Evolutionary conservation across 805 yeast genomes (phyloP).

Genomic region (Yarrowia sp.): DNA sequence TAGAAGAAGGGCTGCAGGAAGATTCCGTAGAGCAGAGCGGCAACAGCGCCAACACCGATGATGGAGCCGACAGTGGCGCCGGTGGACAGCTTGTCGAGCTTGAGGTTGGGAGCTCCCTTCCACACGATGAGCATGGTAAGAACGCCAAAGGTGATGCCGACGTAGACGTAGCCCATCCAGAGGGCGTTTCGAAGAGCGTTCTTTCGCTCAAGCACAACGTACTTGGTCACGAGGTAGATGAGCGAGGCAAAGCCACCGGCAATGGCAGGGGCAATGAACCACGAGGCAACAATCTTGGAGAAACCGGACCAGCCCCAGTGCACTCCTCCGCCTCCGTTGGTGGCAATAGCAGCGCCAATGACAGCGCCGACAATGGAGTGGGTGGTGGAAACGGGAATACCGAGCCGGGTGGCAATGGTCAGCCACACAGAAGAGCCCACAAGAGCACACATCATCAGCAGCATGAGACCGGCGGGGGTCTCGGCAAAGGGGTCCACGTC

Average conservation of each 20-base stretch:
- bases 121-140: constrained; percentile 79
- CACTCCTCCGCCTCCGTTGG: constrained; percentile 66
- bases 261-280: constrained; percentile 78
- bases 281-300: constrained; percentile 74
- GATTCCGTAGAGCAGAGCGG: constrained; percentile 57
- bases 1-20: constrained; percentile 67
- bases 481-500: constrained; percentile 57
- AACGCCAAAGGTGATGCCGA: constrained; percentile 64
- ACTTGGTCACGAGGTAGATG: constrained; percentile 66
- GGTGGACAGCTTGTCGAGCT: constrained; percentile 60
- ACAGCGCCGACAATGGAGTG: constrained; percentile 80
- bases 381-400: constrained; percentile 83
- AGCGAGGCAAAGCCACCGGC: constrained; percentile 70
- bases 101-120: constrained; percentile 78
- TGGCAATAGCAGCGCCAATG: constrained; percentile 77
- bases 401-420: constrained; percentile 67
- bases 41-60: constrained; percentile 69
- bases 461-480: constrained; percentile 75
- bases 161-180: constrained; percentile 63
- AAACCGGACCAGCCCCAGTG: constrained; percentile 75
- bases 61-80: constrained; percentile 65
- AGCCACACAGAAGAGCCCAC: constrained; percentile 78
- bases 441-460: constrained; percentile 76
- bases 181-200: constrained; percentile 63
- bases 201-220: constrained; percentile 64